Evolutionary conservation across 495 filamentous ascomycete species (phyloP), one percentile per base, ranked within the genome.

Genomic region (Penicillium riverlandense): DNA sequence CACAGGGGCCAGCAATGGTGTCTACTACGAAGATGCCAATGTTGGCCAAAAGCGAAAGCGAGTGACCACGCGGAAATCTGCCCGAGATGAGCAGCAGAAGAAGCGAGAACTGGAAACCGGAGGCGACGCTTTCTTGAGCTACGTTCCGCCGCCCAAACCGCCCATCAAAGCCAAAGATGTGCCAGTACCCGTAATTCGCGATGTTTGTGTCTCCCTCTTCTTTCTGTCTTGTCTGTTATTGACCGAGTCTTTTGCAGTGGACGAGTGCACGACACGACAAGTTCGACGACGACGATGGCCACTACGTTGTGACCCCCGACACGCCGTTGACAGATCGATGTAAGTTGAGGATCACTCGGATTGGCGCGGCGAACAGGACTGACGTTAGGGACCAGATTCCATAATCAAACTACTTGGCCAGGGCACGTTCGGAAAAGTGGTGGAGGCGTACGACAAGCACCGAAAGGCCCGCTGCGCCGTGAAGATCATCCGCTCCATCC

Each of bases 361-460:
- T 22, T 44, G 12, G 13, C 15, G 29, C 37, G 1, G 4, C 38
- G 51, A 30, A 11, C 38, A 38, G 15, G 43, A n/a, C 12, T 46
- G 30, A 44, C 47, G 7, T 61, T 39, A 55, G 29, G 15, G 15
- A 42, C 30, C 54, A 96, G 90, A 98, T 65, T 78, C 85, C 63
- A 90, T 98, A 48, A 70, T 83, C 47, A 84, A 84, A 55, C 77
- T 96, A 15, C 83, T 98, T 8, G 92, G 92, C 16, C 92, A 98
- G 66, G 92, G 92, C 36, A 98, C 92, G 0, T 98, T 98, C 58
- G 92, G 92, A 41, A 98, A 98, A 65, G 92, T 98, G 11, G 91
- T 98, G 8, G 86, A 95, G 61, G 92, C 92, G 32, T 81, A 77
- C 47, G 92, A 98, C 57, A 79, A 80, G 48, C 74, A 75, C 44